phyloP scores from a whole-genome alignment of 2,329 filamentous ascomycete genomes.

The Sclerotinia nivalis region DNA sequence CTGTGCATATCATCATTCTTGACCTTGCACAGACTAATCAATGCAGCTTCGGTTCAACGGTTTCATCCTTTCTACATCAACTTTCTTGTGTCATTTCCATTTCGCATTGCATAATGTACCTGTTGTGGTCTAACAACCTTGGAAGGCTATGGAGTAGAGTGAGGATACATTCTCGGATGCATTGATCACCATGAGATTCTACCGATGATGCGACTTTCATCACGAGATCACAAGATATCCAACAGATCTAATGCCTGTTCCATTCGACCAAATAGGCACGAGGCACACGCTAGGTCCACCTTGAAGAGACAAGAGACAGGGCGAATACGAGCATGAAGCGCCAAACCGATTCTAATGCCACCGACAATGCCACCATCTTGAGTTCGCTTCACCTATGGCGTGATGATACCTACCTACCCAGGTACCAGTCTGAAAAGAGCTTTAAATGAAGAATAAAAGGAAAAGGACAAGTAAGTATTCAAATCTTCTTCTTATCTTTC shows the following conservation, averaged over 20 bases:
- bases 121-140: background rate
- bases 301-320: background rate
- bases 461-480: background rate
- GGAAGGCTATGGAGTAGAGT: background rate
- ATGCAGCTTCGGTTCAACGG: too few relatives aligned
- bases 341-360: constrained; percentile 1
- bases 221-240: constrained; percentile 14
- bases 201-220: constrained; percentile 1
- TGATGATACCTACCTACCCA: background rate
- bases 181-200: background rate
- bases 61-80: background rate
- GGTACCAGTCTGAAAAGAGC: background rate
- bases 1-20: background rate
- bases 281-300: background rate
- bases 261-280: background rate
- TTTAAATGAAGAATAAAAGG: too few relatives aligned
- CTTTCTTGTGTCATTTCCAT: background rate
- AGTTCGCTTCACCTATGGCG: background rate
- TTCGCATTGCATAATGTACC: background rate
- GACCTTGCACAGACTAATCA: background rate
- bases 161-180: background rate
- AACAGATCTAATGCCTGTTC: background rate
- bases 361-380: constrained; percentile 2
- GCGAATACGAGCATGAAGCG: constrained; percentile 4
- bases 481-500: background rate